These are phyloP conservation scores for Amylostereum areolatum DNA, from an alignment of 1,284 basidiomycete species.

Conservation along the genomic window DNA sequence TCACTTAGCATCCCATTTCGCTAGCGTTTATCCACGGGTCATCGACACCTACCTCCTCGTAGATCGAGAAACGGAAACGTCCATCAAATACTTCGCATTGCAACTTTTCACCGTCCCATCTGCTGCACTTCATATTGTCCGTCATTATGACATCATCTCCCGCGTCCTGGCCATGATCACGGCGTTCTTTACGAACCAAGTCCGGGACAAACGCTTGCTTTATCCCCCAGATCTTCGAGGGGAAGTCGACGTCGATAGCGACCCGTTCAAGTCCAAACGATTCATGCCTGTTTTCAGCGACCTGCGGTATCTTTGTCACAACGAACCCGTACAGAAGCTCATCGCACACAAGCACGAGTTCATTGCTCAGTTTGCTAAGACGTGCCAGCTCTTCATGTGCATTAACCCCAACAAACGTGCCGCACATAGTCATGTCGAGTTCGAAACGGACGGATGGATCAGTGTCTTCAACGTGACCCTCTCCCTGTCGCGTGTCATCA, in stretches of 20 bases:
- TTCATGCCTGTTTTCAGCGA: slow-evolving; percentile 90
- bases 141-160: slow-evolving; percentile 69
- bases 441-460: slow-evolving; percentile 92
- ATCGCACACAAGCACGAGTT: slow-evolving; percentile 62
- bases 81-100: slow-evolving; percentile 87
- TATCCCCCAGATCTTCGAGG: slow-evolving; percentile 39
- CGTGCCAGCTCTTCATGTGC: slow-evolving; percentile 85
- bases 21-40: slow-evolving; percentile 79
- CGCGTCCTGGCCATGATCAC: slow-evolving; percentile 78
- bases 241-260: slow-evolving; percentile 72
- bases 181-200: slow-evolving; percentile 86
- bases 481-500: slow-evolving; percentile 81
- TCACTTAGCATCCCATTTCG: slow-evolving; percentile 73
- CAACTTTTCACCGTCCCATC: slow-evolving; percentile 89
- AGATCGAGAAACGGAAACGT: slow-evolving; percentile 89
- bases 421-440: slow-evolving; percentile 80
- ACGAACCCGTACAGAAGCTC: slow-evolving; percentile 68
- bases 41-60: slow-evolving; percentile 88
- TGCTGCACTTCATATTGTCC: slow-evolving; percentile 73
- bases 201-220: slow-evolving; percentile 58
- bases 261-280: slow-evolving; percentile 88
- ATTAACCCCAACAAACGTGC: slow-evolving; percentile 88
- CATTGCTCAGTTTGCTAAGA: slow-evolving; percentile 53
- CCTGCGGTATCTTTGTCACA: slow-evolving; percentile 74
- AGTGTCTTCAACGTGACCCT: slow-evolving; percentile 90